Conservation (phyloP, 2,329 filamentous ascomycete species). For the Cytospora leucostoma region DNA sequence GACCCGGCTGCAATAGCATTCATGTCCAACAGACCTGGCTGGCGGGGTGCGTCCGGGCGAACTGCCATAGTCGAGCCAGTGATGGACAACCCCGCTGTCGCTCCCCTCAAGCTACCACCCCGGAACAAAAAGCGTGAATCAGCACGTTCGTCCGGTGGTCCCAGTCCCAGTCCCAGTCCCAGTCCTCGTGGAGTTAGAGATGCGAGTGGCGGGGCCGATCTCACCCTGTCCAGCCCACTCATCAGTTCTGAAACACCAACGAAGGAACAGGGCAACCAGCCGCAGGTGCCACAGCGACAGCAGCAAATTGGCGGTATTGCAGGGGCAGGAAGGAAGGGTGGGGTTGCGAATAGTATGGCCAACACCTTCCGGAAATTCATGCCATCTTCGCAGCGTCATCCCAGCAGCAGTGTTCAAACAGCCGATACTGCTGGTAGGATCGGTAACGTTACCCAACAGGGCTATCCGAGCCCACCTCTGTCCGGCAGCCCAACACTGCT, state of each 20-base stretch:
- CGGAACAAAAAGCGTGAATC: conserved; percentile 49
- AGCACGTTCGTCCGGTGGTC: conserved; percentile 28
- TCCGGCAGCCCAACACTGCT: conserved; percentile 34
- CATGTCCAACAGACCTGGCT: conserved; percentile 54
- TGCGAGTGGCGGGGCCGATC: conserved; percentile 10
- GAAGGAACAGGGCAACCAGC: conserved; percentile 33
- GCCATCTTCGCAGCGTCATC: conserved; percentile 36
- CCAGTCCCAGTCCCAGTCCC: conserved; percentile 19
- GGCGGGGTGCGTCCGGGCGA: conserved; percentile 74
- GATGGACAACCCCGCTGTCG: conserved; percentile 57
- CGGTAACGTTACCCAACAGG: conserved; percentile 26
- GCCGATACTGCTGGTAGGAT: conserved; percentile 12
- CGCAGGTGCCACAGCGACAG: conserved; percentile 28
- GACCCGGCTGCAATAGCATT: conserved; percentile 41
- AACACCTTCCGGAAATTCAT: conserved; percentile 41
- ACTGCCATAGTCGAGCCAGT: conserved; percentile 64
- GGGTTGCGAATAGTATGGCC: conserved; percentile 27
- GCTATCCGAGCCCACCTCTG: conserved; percentile 43
- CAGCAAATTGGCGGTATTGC: conserved; percentile 28
- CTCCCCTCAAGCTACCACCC: conserved; percentile 58
- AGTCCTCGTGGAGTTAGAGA: conserved; percentile 2
- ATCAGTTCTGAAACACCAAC: conserved; percentile 34
- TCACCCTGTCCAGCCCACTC: conserved; percentile 34
- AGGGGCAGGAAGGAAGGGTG: conserved; percentile 15
- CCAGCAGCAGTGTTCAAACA: conserved; percentile 29